phyloP scores from a whole-genome alignment of 768 basidiomycete genomes.

The Royoungia palumana region DNA sequence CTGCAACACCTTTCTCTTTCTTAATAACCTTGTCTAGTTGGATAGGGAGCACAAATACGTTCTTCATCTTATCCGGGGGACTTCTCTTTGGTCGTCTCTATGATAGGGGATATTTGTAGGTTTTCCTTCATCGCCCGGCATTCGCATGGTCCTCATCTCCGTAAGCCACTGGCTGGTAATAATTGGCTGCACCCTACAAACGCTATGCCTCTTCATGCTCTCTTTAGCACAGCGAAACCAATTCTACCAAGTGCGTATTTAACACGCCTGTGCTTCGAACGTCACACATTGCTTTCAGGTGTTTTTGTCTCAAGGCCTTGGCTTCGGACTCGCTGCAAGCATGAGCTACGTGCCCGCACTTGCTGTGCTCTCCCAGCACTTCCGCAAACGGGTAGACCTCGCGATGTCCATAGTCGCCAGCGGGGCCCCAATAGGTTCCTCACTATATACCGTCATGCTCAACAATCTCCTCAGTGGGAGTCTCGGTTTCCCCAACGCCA shows the following conservation, averaged over 20 bases:
- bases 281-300: conserved; percentile 33
- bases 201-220: conserved; percentile 41
- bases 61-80: conserved; percentile 42
- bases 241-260: conserved; percentile 35
- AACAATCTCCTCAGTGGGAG: conserved; percentile 19
- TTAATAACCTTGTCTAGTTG: conserved; percentile 24
- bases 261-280: conserved; percentile 6
- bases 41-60: conserved; percentile 50
- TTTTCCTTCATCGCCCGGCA: neutral
- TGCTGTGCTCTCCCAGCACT: conserved; percentile 46
- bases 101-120: conserved; percentile 51
- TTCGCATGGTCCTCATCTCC: neutral
- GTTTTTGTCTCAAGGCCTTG: conserved; percentile 36
- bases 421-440: conserved; percentile 34
- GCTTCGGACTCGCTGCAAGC: conserved; percentile 46
- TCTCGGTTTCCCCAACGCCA: conserved; percentile 41
- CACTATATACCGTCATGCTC: conserved; percentile 28
- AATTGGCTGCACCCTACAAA: conserved; percentile 42
- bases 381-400: conserved; percentile 37
- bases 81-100: conserved; percentile 47
- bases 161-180: conserved; percentile 43
- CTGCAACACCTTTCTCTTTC: neutral
- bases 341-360: conserved; percentile 40
- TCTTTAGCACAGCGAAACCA: conserved; percentile 38
- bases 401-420: conserved; percentile 39